phyloP scores from a whole-genome alignment of 768 basidiomycete species.

The Tulasnella sp. region DNA sequence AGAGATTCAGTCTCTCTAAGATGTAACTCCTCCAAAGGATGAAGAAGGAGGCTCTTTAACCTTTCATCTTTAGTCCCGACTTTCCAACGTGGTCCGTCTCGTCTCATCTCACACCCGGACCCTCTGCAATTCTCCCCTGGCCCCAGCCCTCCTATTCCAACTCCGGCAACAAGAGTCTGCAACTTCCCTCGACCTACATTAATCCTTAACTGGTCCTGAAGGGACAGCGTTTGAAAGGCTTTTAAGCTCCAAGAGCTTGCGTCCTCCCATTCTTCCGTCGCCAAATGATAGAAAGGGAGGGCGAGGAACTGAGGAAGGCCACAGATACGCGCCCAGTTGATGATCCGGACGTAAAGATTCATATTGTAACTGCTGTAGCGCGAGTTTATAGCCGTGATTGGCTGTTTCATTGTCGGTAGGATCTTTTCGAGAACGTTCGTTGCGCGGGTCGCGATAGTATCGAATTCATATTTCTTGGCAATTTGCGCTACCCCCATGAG shows the following conservation, averaged over 20 bases:
- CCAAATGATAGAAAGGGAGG: background rate
- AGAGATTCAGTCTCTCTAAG: background rate
- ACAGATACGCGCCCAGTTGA: background rate
- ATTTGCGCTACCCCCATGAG: background rate
- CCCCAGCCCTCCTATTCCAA: background rate
- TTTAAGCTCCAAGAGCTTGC: background rate
- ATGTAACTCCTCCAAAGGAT: background rate
- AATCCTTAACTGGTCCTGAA: background rate
- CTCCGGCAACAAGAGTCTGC: background rate
- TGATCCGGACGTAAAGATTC: background rate
- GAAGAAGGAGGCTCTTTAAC: background rate
- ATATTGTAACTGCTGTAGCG: background rate
- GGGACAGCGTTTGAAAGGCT: background rate
- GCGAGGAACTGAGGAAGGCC: conserved; percentile 12
- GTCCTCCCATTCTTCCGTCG: background rate
- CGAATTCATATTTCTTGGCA: background rate
- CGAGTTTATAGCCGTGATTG: background rate
- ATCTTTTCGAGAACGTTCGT: background rate
- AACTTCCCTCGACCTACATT: background rate
- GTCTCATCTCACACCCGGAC: background rate
- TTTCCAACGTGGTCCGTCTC: background rate
- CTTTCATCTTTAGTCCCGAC: background rate
- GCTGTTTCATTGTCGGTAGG: background rate
- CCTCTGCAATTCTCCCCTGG: background rate
- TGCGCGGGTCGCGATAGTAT: background rate